Conservation (phyloP, 495 filamentous ascomycete genomes). For the Pyrenopolyporus hunteri region DNA sequence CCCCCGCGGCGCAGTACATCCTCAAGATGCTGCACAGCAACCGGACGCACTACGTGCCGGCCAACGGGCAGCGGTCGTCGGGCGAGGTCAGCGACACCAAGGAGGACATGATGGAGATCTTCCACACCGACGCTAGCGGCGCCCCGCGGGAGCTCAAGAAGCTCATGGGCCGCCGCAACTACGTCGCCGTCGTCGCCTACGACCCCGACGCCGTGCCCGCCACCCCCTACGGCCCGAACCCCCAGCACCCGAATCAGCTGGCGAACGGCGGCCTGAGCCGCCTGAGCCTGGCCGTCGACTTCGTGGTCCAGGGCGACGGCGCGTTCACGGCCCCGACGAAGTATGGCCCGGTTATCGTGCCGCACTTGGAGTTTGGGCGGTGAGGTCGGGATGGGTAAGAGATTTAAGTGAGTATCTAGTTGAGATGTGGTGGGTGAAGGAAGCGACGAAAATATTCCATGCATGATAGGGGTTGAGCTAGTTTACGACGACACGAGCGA, state of each 20-base stretch:
- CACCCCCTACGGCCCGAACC: conserved; percentile 52
- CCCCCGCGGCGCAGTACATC: conserved; percentile 80
- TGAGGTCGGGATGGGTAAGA: conserved; percentile 27
- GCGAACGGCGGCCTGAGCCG: conserved; percentile 57
- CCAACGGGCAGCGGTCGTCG: conserved; percentile 80
- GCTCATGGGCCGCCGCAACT: conserved; percentile 91
- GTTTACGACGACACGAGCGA: not conserved
- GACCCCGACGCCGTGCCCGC: conserved; percentile 79
- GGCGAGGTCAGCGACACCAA: conserved; percentile 80
- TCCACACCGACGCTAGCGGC: conserved; percentile 87
- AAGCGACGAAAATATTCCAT: not conserved
- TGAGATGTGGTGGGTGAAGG: not conserved
- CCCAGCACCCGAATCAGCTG: conserved; percentile 47
- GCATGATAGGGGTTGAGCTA: not conserved
- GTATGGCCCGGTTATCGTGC: conserved; percentile 96
- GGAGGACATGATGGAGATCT: conserved; percentile 99
- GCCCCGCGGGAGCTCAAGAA: conserved; percentile 79
- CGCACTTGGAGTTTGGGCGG: conserved; percentile 84
- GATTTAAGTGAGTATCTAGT: no score
- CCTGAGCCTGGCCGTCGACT: conserved; percentile 91
- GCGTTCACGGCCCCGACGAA: conserved; percentile 80
- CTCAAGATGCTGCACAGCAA: conserved; percentile 91
- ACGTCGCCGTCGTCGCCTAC: conserved; percentile 91
- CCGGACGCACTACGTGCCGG: conserved; percentile 86
- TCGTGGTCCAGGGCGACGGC: conserved; percentile 94